phyloP scores from a whole-genome alignment of 768 basidiomycete species.

The Lyophyllum decastes region DNA sequence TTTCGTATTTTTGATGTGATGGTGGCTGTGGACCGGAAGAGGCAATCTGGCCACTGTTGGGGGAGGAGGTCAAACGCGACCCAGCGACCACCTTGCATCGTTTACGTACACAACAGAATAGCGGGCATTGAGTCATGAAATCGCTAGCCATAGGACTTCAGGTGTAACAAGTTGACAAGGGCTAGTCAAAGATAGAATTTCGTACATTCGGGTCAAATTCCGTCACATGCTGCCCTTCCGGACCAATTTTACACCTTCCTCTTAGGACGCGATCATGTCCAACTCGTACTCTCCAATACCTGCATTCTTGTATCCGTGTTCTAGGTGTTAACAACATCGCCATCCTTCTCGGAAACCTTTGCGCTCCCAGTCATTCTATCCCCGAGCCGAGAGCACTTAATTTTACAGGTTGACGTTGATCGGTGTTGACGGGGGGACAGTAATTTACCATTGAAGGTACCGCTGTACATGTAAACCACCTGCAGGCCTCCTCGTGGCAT shows the following conservation, averaged over 20 bases:
- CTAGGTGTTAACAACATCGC: neutral
- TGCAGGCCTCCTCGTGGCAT: constrained; percentile 19
- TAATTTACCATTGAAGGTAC: neutral
- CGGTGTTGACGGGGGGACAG: constrained; percentile 1
- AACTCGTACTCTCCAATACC: neutral
- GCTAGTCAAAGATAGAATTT: no score
- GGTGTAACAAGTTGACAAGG: no score
- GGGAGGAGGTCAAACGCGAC: neutral
- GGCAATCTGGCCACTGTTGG: no score
- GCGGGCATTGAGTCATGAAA: no score
- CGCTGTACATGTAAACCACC: neutral
- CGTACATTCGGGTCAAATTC: neutral
- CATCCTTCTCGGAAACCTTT: neutral
- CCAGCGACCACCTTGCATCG: neutral
- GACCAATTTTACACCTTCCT: neutral
- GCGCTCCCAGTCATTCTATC: neutral
- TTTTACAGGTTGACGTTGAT: neutral
- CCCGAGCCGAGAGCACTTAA: neutral
- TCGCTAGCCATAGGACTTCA: no score
- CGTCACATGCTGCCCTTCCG: neutral
- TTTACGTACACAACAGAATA: neutral
- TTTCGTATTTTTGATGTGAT: constrained; percentile 9
- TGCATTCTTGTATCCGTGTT: neutral
- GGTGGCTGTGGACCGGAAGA: neutral
- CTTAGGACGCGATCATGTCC: neutral